Evolutionary conservation across 2,329 filamentous ascomycete species (phyloP).

Genomic region (Byssochlamys sp.): DNA sequence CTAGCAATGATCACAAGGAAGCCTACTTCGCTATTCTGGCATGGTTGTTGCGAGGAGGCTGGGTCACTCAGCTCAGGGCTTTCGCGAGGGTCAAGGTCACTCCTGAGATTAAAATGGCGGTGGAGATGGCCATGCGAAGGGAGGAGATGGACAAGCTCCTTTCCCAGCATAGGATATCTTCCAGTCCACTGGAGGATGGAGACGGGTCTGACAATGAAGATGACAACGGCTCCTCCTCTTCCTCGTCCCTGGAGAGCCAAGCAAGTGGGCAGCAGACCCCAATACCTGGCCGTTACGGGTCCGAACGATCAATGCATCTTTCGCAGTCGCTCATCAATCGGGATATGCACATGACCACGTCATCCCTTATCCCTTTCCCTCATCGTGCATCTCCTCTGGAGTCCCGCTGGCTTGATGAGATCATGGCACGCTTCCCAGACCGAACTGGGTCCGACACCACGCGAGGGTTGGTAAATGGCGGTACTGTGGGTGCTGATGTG

Average conservation of each 20-base stretch:
- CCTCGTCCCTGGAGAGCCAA: conserved; percentile 29
- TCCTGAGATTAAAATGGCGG: conserved; percentile 71
- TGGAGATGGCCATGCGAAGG: conserved; percentile 60
- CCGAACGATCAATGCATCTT: conserved; percentile 17
- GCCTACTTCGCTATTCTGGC: conserved; percentile 84
- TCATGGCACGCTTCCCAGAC: conserved; percentile 31
- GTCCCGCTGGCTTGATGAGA: conserved; percentile 55
- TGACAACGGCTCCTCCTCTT: conserved; percentile 24
- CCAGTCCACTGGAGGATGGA: conserved; percentile 12
- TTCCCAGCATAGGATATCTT: conserved; percentile 19
- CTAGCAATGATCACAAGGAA: conserved; percentile 75
- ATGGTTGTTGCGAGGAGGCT: conserved; percentile 84
- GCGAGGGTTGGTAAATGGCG: conserved; percentile 5
- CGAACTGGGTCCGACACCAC: conserved; percentile 5
- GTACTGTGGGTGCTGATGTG: conserved; percentile 12
- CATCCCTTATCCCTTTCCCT: conserved; percentile 66
- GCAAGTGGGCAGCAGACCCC: conserved; percentile 29
- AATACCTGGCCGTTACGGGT: conserved; percentile 20
- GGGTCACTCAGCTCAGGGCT: conserved; percentile 86
- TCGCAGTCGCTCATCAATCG: conserved; percentile 26
- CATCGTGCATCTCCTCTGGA: conserved; percentile 70
- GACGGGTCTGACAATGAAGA: conserved; percentile 7
- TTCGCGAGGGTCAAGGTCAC: conserved; percentile 82
- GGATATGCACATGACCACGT: conserved; percentile 30
- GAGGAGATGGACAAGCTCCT: conserved; percentile 47